A percentile compares a stretch with the other conserved stretches of the same genome.
Evolutionary conservation across 2,329 filamentous ascomycete genomes (phyloP).

Genomic region (Tympanopsis confertula): DNA sequence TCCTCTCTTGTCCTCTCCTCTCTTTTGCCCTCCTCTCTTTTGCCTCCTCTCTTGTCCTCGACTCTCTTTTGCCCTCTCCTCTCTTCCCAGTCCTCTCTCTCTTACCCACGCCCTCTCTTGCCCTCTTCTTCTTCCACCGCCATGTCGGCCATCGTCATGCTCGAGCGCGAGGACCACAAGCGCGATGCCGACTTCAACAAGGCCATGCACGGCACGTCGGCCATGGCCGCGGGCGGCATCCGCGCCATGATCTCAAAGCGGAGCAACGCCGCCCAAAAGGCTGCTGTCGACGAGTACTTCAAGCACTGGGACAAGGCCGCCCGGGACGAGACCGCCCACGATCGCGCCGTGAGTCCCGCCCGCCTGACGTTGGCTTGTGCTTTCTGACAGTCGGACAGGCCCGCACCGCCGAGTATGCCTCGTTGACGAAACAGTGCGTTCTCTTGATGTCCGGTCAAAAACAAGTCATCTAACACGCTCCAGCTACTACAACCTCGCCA

Average conservation of each 20-base stretch:
- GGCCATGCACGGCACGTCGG: conserved; percentile 67
- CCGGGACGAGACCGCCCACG: conserved; percentile 70
- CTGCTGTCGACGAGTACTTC: conserved; percentile 83
- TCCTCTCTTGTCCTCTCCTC: no score
- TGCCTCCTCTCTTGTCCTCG: no score
- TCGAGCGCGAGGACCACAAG: conserved; percentile 72
- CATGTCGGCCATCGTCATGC: no score
- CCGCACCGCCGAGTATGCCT: conserved; percentile 79
- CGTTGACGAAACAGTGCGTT: conserved; percentile 77
- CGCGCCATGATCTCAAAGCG: conserved; percentile 80
- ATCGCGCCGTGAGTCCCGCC: conserved; percentile 54
- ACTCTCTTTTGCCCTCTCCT: no score
- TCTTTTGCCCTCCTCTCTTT: no score
- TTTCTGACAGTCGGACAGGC: conserved; percentile 34
- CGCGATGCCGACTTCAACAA: conserved; percentile 88
- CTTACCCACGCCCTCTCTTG: no score
- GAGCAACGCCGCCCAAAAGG: conserved; percentile 54
- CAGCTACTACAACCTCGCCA: conserved; percentile 95
- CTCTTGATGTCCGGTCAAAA: not conserved
- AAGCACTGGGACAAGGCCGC: conserved; percentile 85
- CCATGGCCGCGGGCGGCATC: conserved; percentile 61
- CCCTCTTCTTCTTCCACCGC: no score
- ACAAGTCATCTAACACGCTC: conserved; percentile 2
- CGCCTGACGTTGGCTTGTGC: conserved; percentile 1
- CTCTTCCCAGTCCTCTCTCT: no score